These are phyloP conservation scores for Nigrograna mackinnonii DNA, from an alignment of 2,329 filamentous ascomycete species.

Conservation along the genomic window DNA sequence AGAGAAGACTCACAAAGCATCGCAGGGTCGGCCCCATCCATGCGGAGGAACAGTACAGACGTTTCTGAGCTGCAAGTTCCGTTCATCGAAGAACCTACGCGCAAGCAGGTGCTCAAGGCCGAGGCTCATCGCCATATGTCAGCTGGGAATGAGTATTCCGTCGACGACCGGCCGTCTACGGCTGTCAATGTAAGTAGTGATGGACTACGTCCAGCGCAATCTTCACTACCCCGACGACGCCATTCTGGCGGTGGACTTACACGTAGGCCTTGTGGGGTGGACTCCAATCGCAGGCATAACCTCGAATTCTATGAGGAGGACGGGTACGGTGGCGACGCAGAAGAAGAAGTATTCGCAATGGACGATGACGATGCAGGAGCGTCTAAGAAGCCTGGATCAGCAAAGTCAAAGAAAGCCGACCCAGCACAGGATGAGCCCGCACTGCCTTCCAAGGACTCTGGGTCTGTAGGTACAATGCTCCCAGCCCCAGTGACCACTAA, in stretches of 20 bases:
- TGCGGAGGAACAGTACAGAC: constrained; percentile 43
- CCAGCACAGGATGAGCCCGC: background rate
- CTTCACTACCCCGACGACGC: constrained; percentile 58
- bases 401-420: background rate
- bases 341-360: constrained; percentile 72
- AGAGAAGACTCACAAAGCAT: constrained; percentile 29
- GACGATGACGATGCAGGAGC: constrained; percentile 51
- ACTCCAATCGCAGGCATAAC: constrained; percentile 66
- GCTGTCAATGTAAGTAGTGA: constrained; percentile 13
- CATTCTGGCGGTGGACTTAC: constrained; percentile 87
- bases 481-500: constrained; percentile 32
- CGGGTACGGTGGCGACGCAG: constrained; percentile 79
- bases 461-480: constrained; percentile 30
- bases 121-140: constrained; percentile 40
- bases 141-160: constrained; percentile 12
- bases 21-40: constrained; percentile 35
- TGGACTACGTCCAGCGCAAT: constrained; percentile 29
- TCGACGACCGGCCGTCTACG: constrained; percentile 12
- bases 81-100: constrained; percentile 39
- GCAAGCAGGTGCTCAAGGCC: constrained; percentile 47
- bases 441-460: background rate
- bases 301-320: constrained; percentile 93
- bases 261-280: constrained; percentile 70
- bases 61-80: constrained; percentile 30
- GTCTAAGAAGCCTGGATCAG: constrained; percentile 9